A percentile compares a stretch with the other conserved stretches of the same genome.
Evolutionary conservation across 805 yeast species (phyloP).

Genomic region (Ogataea ganodermae): DNA sequence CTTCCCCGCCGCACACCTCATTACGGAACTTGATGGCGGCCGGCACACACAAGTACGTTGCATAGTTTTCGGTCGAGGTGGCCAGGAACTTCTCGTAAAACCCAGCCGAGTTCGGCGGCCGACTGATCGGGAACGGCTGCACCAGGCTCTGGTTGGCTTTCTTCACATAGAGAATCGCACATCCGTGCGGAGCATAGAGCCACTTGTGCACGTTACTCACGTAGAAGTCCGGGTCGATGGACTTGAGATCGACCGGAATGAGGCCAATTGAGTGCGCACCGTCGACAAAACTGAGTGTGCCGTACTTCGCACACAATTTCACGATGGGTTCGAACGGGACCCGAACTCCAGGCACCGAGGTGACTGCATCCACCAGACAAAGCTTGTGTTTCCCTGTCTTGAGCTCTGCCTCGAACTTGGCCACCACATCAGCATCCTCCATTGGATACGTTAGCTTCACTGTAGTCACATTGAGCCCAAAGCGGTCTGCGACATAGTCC

Average conservation of each 20-base stretch:
- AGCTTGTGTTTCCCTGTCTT: slow-evolving; percentile 36
- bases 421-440: slow-evolving; percentile 42
- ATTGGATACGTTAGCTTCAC: slow-evolving; percentile 47
- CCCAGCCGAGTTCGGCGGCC: no score
- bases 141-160: slow-evolving; percentile 48
- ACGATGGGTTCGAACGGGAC: slow-evolving; percentile 57
- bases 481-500: slow-evolving; percentile 38
- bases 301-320: slow-evolving; percentile 45
- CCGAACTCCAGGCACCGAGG: slow-evolving; percentile 63
- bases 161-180: slow-evolving; percentile 60
- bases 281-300: slow-evolving; percentile 59
- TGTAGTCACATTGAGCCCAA: slow-evolving; percentile 39
- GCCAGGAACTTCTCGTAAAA: slow-evolving; percentile 50
- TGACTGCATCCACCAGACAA: slow-evolving; percentile 57
- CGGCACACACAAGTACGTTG: slow-evolving; percentile 42
- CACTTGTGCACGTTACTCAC: slow-evolving; percentile 71
- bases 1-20: slow-evolving; percentile 62
- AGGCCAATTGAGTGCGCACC: slow-evolving; percentile 74
- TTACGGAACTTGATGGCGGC: slow-evolving; percentile 57
- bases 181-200: slow-evolving; percentile 58
- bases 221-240: slow-evolving; percentile 58
- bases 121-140: slow-evolving; percentile 62
- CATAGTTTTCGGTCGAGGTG: slow-evolving; percentile 51
- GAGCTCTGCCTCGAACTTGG: slow-evolving; percentile 33
- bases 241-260: slow-evolving; percentile 43